phyloP scores from a whole-genome alignment of 2,329 filamentous ascomycete species.

The Colletotrichum lentis region DNA sequence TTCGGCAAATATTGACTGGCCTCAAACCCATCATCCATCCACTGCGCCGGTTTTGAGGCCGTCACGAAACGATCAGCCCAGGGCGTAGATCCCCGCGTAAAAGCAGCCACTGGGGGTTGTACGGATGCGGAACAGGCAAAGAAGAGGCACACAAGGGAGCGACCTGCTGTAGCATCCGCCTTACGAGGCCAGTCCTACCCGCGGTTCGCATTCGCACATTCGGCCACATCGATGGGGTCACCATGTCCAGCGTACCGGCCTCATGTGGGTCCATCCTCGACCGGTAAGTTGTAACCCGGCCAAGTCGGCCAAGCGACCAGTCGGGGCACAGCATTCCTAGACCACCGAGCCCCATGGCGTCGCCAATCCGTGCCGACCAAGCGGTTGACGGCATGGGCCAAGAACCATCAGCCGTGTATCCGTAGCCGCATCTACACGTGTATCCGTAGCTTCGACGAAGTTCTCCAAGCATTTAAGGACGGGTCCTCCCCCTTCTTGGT shows the following conservation, averaged over 20 bases:
- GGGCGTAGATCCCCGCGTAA: slow-evolving; percentile 34
- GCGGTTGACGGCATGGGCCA: slow-evolving; percentile 28
- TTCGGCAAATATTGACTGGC: slow-evolving; percentile 16
- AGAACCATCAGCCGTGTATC: slow-evolving; percentile 29
- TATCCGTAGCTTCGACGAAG: neutral
- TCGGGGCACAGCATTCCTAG: slow-evolving; percentile 36
- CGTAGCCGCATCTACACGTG: slow-evolving; percentile 24
- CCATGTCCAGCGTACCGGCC: slow-evolving; percentile 28
- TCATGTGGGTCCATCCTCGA: slow-evolving; percentile 25
- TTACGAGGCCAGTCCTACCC: slow-evolving; percentile 35
- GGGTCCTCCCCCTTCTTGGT: neutral
- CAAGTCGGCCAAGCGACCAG: slow-evolving; percentile 35
- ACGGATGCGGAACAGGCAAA: slow-evolving; percentile 25
- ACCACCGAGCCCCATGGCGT: slow-evolving; percentile 27
- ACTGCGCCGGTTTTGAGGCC: slow-evolving; percentile 30
- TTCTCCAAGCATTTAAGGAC: slow-evolving; percentile 33
- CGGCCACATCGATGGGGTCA: slow-evolving; percentile 23
- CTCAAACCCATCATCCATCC: slow-evolving; percentile 23
- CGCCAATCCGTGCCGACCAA: slow-evolving; percentile 36
- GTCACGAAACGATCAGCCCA: slow-evolving; percentile 27
- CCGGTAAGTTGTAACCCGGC: slow-evolving; percentile 32
- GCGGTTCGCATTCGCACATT: slow-evolving; percentile 16
- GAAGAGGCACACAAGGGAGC: slow-evolving; percentile 3
- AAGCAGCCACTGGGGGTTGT: slow-evolving; percentile 13
- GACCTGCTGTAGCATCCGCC: slow-evolving; percentile 28